Percentiles rank a stretch among this genome's conserved stretches.
phyloP scores from a whole-genome alignment of 441 rosid species.

The Gossypium schwendimanii region DNA sequence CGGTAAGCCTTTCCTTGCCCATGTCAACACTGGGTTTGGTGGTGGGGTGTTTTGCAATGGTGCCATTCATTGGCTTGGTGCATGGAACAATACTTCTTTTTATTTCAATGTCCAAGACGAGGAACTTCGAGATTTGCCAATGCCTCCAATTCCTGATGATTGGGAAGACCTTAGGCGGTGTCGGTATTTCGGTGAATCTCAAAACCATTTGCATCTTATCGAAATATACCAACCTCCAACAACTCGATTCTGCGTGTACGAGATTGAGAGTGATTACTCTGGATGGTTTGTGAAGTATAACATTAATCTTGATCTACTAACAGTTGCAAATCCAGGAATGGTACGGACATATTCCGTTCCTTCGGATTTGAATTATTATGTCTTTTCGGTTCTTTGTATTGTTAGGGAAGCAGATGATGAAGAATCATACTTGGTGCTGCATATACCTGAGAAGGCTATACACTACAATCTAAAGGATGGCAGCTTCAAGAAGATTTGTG shows the following conservation, averaged over 20 bases:
- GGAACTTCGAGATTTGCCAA: constrained; percentile 3
- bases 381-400: background rate
- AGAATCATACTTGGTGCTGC: background rate
- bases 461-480: background rate
- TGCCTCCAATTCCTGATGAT: background rate
- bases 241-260: constrained; percentile 9
- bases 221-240: background rate
- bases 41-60: constrained; percentile 28
- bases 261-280: constrained; percentile 22
- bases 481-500: background rate
- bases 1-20: constrained; percentile 23
- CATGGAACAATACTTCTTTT: constrained; percentile 6
- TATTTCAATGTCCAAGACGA: constrained; percentile 15
- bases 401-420: background rate
- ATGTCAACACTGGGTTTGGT: constrained; percentile 17
- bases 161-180: background rate
- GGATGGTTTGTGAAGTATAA: constrained; percentile 23
- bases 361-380: background rate
- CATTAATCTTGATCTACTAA: constrained; percentile 9
- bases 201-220: background rate
- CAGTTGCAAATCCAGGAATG: constrained; percentile 18
- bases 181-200: background rate
- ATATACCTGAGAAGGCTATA: background rate
- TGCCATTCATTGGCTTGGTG: constrained; percentile 27
- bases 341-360: constrained; percentile 5